These are phyloP conservation scores for Pharnaceum exiguum DNA, from an alignment of 148 eudicot species.

Conservation along the genomic window DNA sequence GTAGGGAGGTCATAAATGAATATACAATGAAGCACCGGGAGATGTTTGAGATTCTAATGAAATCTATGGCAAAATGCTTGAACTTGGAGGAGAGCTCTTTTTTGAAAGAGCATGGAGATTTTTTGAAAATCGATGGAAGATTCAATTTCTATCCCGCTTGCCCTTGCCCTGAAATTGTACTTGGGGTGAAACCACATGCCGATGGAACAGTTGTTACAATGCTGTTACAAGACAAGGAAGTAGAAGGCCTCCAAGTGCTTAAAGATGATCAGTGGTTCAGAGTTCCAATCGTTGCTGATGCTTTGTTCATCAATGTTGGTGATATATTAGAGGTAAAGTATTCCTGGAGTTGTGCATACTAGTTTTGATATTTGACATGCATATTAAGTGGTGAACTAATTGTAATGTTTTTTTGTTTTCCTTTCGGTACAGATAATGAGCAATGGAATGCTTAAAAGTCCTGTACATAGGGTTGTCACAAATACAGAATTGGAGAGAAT, in stretches of 20 bases:
- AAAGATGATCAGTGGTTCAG: slow-evolving; percentile 42
- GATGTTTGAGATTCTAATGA: slow-evolving; percentile 14
- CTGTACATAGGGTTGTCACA: slow-evolving; percentile 49
- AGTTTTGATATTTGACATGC: background rate
- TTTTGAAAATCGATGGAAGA: slow-evolving; percentile 18
- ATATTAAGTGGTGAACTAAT: background rate
- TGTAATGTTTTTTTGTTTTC: background rate
- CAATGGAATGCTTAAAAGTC: slow-evolving; percentile 45
- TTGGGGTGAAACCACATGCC: slow-evolving; percentile 35
- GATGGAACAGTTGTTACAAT: slow-evolving; percentile 33
- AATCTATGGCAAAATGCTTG: slow-evolving; percentile 31
- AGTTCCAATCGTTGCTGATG: slow-evolving; percentile 33
- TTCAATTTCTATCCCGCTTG: slow-evolving; percentile 45
- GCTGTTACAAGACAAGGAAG: slow-evolving; percentile 41
- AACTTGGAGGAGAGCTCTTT: slow-evolving; percentile 31
- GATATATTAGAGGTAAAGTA: slow-evolving; percentile 49
- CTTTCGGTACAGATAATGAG: slow-evolving; percentile 37
- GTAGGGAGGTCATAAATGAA: slow-evolving; percentile 25
- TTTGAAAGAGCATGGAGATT: slow-evolving; percentile 27
- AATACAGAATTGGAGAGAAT: slow-evolving; percentile 33
- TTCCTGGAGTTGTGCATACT: background rate
- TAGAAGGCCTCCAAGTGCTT: slow-evolving; percentile 42
- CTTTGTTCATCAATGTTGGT: slow-evolving; percentile 40
- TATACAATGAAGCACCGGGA: slow-evolving; percentile 15
- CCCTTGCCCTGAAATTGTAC: slow-evolving; percentile 32